Conservation (phyloP, 441 rosid species). For the Biscutella laevigata region DNA sequence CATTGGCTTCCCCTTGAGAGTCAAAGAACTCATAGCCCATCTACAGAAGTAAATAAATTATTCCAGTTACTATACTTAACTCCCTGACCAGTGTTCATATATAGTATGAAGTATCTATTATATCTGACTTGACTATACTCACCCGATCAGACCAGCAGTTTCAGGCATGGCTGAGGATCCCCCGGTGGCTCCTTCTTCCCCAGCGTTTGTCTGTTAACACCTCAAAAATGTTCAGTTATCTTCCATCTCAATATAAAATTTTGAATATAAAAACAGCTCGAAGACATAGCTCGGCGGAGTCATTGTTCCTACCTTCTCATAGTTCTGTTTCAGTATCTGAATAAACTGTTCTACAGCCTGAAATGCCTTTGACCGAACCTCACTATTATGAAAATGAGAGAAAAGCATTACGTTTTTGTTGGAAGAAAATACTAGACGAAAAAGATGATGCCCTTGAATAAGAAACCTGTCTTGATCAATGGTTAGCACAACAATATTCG, state of each 20-base stretch:
- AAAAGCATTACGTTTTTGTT: slow-evolving; percentile 3
- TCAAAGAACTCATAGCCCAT: slow-evolving; percentile 99
- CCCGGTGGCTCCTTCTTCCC: slow-evolving; percentile 40
- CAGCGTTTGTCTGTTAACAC: slow-evolving; percentile 45
- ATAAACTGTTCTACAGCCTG: slow-evolving; percentile 92
- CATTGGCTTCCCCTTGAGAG: slow-evolving; percentile 81
- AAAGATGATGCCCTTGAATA: slow-evolving; percentile 13
- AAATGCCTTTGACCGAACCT: slow-evolving; percentile 89
- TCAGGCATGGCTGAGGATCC: slow-evolving; percentile 77
- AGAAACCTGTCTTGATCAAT: slow-evolving; percentile 87
- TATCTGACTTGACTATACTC: slow-evolving; percentile 22
- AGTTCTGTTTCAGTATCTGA: slow-evolving; percentile 74
- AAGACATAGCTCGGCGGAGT: slow-evolving; percentile 8
- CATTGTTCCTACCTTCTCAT: slow-evolving; percentile 57
- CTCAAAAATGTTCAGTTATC: background rate
- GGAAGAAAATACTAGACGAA: background rate
- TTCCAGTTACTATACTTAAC: background rate
- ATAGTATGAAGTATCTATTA: background rate
- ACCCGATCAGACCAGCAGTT: slow-evolving; percentile 90
- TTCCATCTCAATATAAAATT: background rate
- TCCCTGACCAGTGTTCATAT: background rate
- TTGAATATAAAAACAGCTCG: background rate
- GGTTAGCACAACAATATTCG: slow-evolving; percentile 75
- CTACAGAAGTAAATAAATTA: slow-evolving; percentile 31
- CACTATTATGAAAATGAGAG: slow-evolving; percentile 43